Percentiles rank a stretch among this genome's conserved stretches.
Evolutionary conservation across 129 eudicot species (phyloP).

Genomic region (Erigeron canadensis): DNA sequence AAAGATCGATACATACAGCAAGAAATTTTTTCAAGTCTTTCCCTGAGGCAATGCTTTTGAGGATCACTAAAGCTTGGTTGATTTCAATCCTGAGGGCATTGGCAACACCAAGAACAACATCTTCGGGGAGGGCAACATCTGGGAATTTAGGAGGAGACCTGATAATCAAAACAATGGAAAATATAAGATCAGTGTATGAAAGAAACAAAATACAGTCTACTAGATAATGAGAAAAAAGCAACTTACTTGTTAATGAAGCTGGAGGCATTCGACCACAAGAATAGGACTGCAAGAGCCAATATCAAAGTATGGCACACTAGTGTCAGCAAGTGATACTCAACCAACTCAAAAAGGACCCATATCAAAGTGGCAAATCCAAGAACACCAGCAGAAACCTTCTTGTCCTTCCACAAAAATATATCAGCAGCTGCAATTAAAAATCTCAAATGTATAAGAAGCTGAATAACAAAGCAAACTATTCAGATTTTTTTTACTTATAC

Average conservation of each 20-base stretch:
- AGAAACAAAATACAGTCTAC: not conserved
- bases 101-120: conserved; percentile 57
- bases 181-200: not conserved
- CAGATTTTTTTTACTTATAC: not conserved
- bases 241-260: conserved; percentile 78
- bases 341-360: conserved; percentile 87
- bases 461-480: not conserved
- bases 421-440: conserved; percentile 67
- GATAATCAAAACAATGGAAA: not conserved
- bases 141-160: conserved; percentile 90
- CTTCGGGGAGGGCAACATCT: conserved; percentile 71
- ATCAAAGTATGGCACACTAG: conserved; percentile 75
- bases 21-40: conserved; percentile 83
- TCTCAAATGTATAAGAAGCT: not conserved
- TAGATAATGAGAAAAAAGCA: not conserved
- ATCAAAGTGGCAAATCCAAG: conserved; percentile 70
- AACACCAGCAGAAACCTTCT: conserved; percentile 66
- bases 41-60: conserved; percentile 77
- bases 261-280: conserved; percentile 82
- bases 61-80: conserved; percentile 52
- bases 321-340: conserved; percentile 87
- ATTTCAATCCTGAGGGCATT: conserved; percentile 67
- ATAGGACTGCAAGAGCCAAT: conserved; percentile 52
- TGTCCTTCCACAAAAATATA: conserved; percentile 87
- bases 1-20: conserved; percentile 45